Evolutionary conservation across 345 rosid species (phyloP), one percentile per base, ranked within the genome.

Genomic region (Cochlearia excelsa): DNA sequence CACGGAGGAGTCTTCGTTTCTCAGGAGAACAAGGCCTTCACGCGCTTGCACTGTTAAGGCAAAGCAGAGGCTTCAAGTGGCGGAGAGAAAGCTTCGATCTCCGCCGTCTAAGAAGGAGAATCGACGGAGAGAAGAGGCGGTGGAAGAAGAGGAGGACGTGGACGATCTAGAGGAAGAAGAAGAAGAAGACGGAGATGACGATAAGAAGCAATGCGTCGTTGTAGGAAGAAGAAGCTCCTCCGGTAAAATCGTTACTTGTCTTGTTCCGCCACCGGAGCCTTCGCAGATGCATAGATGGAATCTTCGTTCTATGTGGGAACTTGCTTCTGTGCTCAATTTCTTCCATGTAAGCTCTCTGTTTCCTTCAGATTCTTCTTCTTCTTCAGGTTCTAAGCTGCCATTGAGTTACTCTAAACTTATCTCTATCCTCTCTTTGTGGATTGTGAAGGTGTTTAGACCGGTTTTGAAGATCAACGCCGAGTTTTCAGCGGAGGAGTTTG

Each of bases 301-400:
- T 68, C 91, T 94, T 66, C 90, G 99, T 52, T 88, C 87, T 26
- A 94, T 94, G 97, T 90, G 97, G 97, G 95, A 94, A 75, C 79
- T 94, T 74, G 96, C 96, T 72, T 94, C 99, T 1, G 59, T 90
- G 5, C 93, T 94, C 63, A 84, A 94, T 83, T 90, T 94, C 78
- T 83, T 94, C 84, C 96, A 90, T 81, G 99, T 94, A 75, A 80
- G 89, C 61, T 55, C 57, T 56, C 43, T 73, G 44, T 58, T 68
- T 35, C 27, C 35, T 50, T 61, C 46, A 34, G 23, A 34, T 9
- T 52, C 59, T 44, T 10, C 30, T 49, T 49, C 10, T n/a, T 44
- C 42, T 59, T 2, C 52, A 28, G 30, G 10, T 58, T 41, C 54
- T 59, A 27, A 50, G 60, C 49, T 63, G 11, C 51, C 49, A 39